phyloP scores from a whole-genome alignment of 2,329 filamentous ascomycete species.

The Sporothrix variecibatus region DNA sequence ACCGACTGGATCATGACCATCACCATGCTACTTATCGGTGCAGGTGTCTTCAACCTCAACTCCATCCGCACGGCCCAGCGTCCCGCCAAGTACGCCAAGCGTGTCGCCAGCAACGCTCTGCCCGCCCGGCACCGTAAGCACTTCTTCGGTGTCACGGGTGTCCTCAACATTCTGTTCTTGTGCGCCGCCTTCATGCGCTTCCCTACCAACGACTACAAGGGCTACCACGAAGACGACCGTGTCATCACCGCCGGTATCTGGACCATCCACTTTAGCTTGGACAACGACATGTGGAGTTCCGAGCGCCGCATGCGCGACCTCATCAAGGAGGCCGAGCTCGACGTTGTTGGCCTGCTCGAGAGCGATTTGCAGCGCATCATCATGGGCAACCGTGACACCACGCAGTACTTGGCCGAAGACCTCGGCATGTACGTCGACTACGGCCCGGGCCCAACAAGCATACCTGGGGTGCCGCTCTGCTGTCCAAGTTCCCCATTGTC shows the following conservation, averaged over 20 bases:
- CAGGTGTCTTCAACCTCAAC: conserved; percentile 75
- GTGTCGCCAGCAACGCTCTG: conserved; percentile 26
- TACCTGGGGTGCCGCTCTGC: conserved; percentile 89
- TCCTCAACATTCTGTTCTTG: conserved; percentile 77
- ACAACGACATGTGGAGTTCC: conserved; percentile 99
- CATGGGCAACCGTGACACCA: conserved; percentile 97
- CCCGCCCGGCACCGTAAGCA: conserved; percentile 52
- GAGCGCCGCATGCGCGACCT: conserved; percentile 91
- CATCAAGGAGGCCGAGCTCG: conserved; percentile 92
- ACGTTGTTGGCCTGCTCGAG: conserved; percentile 93
- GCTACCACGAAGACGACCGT: conserved; percentile 86
- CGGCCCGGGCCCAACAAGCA: conserved; percentile 96
- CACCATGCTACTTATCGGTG: conserved; percentile 82
- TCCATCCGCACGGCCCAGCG: conserved; percentile 43
- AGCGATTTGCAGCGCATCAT: conserved; percentile 95
- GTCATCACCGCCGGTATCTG: conserved; percentile 93
- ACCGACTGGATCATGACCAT: conserved; percentile 94
- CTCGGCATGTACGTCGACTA: conserved; percentile 99
- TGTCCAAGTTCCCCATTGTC: conserved; percentile 94
- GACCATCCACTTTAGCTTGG: conserved; percentile 97
- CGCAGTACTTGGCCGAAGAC: conserved; percentile 92
- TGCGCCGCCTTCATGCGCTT: conserved; percentile 86
- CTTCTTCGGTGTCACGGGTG: conserved; percentile 61
- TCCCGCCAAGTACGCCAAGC: conserved; percentile 45
- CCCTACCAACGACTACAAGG: conserved; percentile 86